These are phyloP conservation scores for Phaffomyces antillensis DNA, from an alignment of 805 yeast genomes.

Conservation along the genomic window DNA sequence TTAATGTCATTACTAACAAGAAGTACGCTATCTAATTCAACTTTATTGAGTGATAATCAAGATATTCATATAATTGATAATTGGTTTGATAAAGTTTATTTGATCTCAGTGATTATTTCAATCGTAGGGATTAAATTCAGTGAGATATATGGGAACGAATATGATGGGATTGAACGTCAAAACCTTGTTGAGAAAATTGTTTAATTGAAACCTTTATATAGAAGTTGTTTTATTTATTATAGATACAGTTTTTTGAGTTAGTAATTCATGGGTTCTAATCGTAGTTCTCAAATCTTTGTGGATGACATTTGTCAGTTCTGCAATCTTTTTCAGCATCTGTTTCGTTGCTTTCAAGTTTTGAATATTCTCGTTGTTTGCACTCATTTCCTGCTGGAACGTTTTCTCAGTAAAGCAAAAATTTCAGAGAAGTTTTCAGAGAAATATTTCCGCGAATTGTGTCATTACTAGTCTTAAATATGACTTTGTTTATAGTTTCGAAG, in stretches of 20 bases:
- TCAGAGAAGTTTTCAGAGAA: too few relatives aligned
- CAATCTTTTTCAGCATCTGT: conserved; percentile 6
- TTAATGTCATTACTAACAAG: conserved; percentile 24
- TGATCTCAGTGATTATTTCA: conserved; percentile 26
- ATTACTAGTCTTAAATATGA: not conserved
- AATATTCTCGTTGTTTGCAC: not conserved
- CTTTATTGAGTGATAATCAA: conserved; percentile 12
- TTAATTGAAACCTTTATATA: not conserved
- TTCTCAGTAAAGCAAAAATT: too few relatives aligned
- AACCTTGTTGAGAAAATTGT: conserved; percentile 10
- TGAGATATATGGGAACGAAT: conserved; percentile 15
- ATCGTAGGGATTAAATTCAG: conserved; percentile 15
- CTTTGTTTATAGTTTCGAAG: too few relatives aligned
- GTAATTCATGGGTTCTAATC: not conserved
- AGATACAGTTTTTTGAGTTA: not conserved
- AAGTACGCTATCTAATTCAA: conserved; percentile 8
- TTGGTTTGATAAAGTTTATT: conserved; percentile 35
- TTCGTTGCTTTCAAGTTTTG: conserved; percentile 8
- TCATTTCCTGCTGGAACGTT: not conserved
- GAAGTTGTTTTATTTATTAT: not conserved
- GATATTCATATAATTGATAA: conserved; percentile 25
- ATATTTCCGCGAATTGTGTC: not conserved
- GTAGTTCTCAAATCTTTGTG: conserved; percentile 5
- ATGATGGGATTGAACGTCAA: conserved; percentile 18
- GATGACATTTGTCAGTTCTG: conserved; percentile 3